Base-by-base conservation (phyloP, 108 stramenopile genomes). In the Discostella pseudostelligera region DNA sequence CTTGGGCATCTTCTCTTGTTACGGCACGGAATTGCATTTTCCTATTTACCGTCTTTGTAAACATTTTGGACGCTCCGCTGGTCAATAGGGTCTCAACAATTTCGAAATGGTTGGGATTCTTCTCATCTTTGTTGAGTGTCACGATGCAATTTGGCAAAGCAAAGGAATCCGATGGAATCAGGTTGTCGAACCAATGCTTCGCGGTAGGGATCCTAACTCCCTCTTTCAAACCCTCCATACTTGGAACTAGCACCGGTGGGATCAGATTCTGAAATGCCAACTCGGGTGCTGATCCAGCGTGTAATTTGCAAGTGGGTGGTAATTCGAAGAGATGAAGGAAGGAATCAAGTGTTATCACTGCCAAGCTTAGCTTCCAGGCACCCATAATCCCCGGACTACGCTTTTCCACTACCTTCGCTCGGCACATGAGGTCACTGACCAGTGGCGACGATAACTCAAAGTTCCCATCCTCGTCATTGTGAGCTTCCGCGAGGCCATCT, bases 321-420 rank as follows among this genome's bases (percentile, higher is more conserved):
- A 92, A 59, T 32, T 92, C 87, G 53, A 92, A 92, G 24, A 92
- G 55, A 59, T 92, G 90, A 28, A 92, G 56, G 59, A 80, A 92
- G 12, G 69, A 69, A 62, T 92, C 87, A 3, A 76, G 68, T 20
- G 87, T 92, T 12, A 88, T 72, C 19, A 88, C 62, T 16, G 86
- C 90, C 62, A 92, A 60, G 16, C 64, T 76, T 0, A 80, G 48
- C 59, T 84, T 85, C 90, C 90, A 92, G 17, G 57, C 53, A 19
- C 66, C 65, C 65, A 82, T 87, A 54, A 85, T 82, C 32, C 81
- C 82, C 21, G 51, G 45, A 26, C 72, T 62, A 32, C 79, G 82
- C 54, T 83, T 80, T 62, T 86, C 81, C 50, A 91, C 56, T 9
- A 91, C 87, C 55, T 87, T 87, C 4, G 85, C 85, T 65, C 83